phyloP scores from a whole-genome alignment of 202 grass and related monocot species.

The Zizania palustris region DNA sequence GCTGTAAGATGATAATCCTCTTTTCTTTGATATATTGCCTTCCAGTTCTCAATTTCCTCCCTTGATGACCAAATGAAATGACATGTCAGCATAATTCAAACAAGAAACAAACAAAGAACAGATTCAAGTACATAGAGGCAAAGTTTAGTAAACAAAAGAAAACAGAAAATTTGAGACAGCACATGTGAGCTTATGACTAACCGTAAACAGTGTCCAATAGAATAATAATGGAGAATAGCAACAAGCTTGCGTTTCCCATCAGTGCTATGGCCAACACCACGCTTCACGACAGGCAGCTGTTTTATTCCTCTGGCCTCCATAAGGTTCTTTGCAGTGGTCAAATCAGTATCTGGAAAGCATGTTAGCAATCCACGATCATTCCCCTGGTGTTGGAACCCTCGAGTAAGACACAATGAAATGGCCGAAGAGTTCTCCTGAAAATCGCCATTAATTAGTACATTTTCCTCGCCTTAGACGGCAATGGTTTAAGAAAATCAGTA shows the following conservation, averaged over 20 bases:
- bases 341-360: constrained; percentile 91
- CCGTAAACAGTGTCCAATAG: constrained; percentile 72
- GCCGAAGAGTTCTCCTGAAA: constrained; percentile 65
- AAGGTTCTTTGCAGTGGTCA: constrained; percentile 90
- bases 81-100: constrained; percentile 30
- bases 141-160: constrained; percentile 1
- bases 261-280: constrained; percentile 58
- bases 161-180: constrained; percentile 30
- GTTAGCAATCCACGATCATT: constrained; percentile 74
- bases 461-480: neutral
- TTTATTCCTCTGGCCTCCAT: constrained; percentile 98
- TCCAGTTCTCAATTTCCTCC: constrained; percentile 88
- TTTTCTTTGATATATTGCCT: constrained; percentile 68
- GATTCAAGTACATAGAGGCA: neutral
- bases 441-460: constrained; percentile 29
- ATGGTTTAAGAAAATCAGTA: constrained; percentile 8
- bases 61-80: constrained; percentile 41
- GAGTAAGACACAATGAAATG: constrained; percentile 69
- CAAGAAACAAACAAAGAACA: neutral
- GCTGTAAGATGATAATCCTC: constrained; percentile 46
- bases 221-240: constrained; percentile 86
- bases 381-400: constrained; percentile 70
- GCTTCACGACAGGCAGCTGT: constrained; percentile 88
- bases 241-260: constrained; percentile 66
- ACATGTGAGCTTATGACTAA: constrained; percentile 50